Conservation (phyloP, 2,329 filamentous ascomycete species). For the Trematosphaeria pertusa region DNA sequence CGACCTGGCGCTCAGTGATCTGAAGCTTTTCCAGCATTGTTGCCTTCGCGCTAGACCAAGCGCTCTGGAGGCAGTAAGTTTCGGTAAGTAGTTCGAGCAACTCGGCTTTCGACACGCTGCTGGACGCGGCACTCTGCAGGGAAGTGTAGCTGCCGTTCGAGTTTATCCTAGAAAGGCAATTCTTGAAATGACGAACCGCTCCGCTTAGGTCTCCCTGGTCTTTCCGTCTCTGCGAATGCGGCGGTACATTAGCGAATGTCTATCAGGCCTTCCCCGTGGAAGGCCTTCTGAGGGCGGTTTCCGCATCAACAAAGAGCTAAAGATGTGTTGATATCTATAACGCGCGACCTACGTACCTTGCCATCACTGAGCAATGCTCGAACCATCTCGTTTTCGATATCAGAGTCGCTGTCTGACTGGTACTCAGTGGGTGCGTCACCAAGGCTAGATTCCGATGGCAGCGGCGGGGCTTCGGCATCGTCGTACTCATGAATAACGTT, state of each 20-base stretch:
- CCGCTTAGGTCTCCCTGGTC: constrained; percentile 18
- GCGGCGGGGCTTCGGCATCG: constrained; percentile 14
- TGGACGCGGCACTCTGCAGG: constrained; percentile 9
- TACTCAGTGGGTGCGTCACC: constrained; percentile 14
- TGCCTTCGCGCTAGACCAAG: constrained; percentile 21
- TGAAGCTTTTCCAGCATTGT: constrained; percentile 26
- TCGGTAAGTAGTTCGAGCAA: constrained; percentile 20
- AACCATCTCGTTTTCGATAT: constrained; percentile 26
- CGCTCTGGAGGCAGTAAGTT: constrained; percentile 15
- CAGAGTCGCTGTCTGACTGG: constrained; percentile 27
- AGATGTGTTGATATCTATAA: too few species aligned
- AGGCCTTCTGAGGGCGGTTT: too few species aligned
- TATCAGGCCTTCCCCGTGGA: too few species aligned
- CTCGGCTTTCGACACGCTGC: constrained; percentile 18
- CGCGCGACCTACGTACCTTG: too few species aligned
- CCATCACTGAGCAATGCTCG: constrained; percentile 24
- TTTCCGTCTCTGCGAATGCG: constrained; percentile 21
- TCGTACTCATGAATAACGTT: constrained; percentile 30
- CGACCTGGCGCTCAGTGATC: constrained; percentile 25
- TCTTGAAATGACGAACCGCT: constrained; percentile 22
- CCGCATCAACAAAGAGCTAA: too few species aligned
- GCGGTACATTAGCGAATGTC: too few species aligned
- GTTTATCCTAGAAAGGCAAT: constrained; percentile 21
- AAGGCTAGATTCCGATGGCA: constrained; percentile 20
- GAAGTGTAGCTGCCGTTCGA: constrained; percentile 17